These are phyloP conservation scores for Paramyrothecium roridum DNA, from an alignment of 2,329 filamentous ascomycete species.

Conservation along the genomic window DNA sequence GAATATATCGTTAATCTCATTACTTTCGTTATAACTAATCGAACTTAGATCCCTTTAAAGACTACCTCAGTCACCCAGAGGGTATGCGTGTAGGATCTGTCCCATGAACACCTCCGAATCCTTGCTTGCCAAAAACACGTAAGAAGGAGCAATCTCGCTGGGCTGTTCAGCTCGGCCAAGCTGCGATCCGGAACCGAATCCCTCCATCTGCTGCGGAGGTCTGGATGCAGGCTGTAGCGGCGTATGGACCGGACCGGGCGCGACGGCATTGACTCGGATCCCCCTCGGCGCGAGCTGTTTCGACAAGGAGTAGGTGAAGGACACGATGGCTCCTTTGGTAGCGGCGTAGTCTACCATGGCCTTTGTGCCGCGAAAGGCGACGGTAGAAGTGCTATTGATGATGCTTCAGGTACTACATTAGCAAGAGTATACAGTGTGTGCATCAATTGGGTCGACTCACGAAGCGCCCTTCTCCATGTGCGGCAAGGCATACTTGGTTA, in stretches of 20 bases:
- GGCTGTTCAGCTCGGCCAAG: constrained; percentile 39
- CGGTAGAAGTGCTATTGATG: constrained; percentile 53
- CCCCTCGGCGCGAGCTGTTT: constrained; percentile 52
- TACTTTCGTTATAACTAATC: too few relatives aligned
- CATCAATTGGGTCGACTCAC: constrained; percentile 22
- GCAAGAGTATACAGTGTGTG: too few relatives aligned
- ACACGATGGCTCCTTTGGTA: constrained; percentile 56
- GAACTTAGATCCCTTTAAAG: too few relatives aligned
- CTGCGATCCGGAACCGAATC: constrained; percentile 33
- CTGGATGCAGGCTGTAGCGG: constrained; percentile 39
- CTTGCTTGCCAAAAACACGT: constrained; percentile 36
- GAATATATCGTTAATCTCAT: too few relatives aligned
- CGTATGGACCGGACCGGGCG: constrained; percentile 40
- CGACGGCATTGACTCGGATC: constrained; percentile 50
- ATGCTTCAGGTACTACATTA: constrained; percentile 32
- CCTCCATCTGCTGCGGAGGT: constrained; percentile 40
- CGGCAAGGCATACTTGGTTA: constrained; percentile 53
- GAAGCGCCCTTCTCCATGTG: constrained; percentile 49
- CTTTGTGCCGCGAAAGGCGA: constrained; percentile 50
- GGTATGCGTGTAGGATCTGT: constrained; percentile 36
- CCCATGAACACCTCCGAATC: constrained; percentile 35
- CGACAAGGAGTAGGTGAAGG: constrained; percentile 51
- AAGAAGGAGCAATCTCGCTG: constrained; percentile 38
- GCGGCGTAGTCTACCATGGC: constrained; percentile 52
- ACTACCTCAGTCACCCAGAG: constrained; percentile 28